phyloP scores from a whole-genome alignment of 768 basidiomycete species.

The Tephrocybe sp. region DNA sequence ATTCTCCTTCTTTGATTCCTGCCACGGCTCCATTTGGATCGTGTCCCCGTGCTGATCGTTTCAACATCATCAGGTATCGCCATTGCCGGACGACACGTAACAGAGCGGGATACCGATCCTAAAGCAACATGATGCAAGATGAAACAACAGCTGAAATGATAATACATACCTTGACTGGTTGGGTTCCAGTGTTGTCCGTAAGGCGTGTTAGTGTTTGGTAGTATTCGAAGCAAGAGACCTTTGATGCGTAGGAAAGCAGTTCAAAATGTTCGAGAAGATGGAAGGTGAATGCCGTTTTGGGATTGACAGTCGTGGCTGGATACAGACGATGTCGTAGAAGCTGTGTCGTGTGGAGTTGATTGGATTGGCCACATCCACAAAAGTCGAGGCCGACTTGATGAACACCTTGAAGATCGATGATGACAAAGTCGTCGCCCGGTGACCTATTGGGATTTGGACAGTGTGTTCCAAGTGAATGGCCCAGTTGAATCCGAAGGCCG shows the following conservation, averaged over 20 bases:
- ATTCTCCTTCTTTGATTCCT: constrained; percentile 14
- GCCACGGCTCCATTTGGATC: constrained; percentile 8
- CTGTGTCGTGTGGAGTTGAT: not conserved
- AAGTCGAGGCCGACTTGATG: constrained; percentile 28
- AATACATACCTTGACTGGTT: no score
- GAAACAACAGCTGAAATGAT: no score
- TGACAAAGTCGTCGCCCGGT: constrained; percentile 22
- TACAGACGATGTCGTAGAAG: not conserved
- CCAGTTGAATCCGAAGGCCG: constrained; percentile 24
- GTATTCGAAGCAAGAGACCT: constrained; percentile 12
- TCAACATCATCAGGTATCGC: constrained; percentile 14
- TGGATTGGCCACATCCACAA: constrained; percentile 24
- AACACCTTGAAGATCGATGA: constrained; percentile 29
- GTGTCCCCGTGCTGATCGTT: constrained; percentile 14
- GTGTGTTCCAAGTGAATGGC: constrained; percentile 16
- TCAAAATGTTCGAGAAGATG: constrained; percentile 8
- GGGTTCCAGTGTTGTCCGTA: constrained; percentile 11
- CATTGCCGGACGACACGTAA: constrained; percentile 10
- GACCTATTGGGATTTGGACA: constrained; percentile 14
- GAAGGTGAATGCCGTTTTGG: constrained; percentile 11
- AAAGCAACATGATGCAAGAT: no score
- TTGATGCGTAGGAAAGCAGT: constrained; percentile 10
- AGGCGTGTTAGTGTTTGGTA: constrained; percentile 6
- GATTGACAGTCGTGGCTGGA: constrained; percentile 3
- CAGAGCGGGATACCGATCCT: constrained; percentile 16